Percentiles rank a stretch among this genome's conserved stretches.
phyloP scores from a whole-genome alignment of 163 green algal species.

The Chloroidium sp. region DNA sequence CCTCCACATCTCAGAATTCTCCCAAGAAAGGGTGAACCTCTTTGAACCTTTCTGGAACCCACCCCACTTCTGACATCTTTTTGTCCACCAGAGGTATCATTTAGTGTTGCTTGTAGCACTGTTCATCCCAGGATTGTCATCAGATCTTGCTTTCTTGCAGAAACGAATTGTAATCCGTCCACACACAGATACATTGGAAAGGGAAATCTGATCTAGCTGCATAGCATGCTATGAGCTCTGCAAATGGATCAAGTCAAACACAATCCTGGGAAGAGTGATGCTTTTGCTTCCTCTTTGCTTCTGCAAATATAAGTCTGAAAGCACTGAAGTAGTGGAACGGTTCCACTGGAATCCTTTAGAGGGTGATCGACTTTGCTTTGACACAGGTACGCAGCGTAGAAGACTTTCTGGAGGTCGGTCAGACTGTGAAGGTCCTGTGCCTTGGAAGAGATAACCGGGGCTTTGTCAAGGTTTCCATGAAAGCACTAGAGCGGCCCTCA shows the following conservation, averaged over 20 bases:
- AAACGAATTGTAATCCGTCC: too few species aligned
- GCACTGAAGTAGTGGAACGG: too few species aligned
- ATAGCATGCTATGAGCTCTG: too few species aligned
- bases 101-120: background rate
- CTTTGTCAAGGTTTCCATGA: conserved; percentile 46
- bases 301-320: too few species aligned
- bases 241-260: too few species aligned
- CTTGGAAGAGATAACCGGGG: conserved; percentile 39
- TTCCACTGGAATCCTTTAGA: too few species aligned
- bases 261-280: too few species aligned
- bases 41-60: background rate
- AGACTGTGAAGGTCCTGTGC: conserved; percentile 48
- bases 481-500: conserved; percentile 20
- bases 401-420: conserved; percentile 41
- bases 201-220: too few species aligned
- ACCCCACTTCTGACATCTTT: background rate
- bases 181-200: too few species aligned
- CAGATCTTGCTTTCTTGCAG: too few species aligned
- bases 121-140: background rate
- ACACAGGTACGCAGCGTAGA: conserved; percentile 23
- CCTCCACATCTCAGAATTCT: conserved; percentile 66
- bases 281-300: too few species aligned
- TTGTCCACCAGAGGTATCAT: background rate
- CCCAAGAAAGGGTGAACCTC: conserved; percentile 21
- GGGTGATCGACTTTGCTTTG: background rate